Base-by-base conservation (phyloP, 164 flowering plant species). In the Paratinospora sagittata region DNA sequence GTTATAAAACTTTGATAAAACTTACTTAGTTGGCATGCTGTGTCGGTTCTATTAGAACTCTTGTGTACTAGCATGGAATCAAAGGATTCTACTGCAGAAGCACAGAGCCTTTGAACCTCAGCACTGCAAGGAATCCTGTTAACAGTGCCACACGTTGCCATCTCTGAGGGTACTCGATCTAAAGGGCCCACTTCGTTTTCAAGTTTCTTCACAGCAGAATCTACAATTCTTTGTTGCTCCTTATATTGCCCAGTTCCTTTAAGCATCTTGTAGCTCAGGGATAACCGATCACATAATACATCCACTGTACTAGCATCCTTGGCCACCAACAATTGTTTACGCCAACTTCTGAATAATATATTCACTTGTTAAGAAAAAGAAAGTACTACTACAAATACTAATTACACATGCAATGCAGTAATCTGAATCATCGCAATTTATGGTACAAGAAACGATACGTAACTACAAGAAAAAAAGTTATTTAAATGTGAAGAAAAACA, bases 261-360 rank as follows among this genome's bases (percentile, higher is more conserved):
- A 24, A 91, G 88, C 71, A 91, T 81, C 80, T 75, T 83, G 60
- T 82, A 78, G 77, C 81, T 70, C 65, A 89, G 69, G 41, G 85
- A 82, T n/a, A 91, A 39, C 27, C 97, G 78, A 55, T 68, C 74
- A 77, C 91, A 88, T 55, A 88, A 73, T 39, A 77, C 79, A 78
- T 90, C 89, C 17, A 90, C 87, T 63, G 90, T 76, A 71, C 90
- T 84, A 24, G 97, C 85, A 41, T 88, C 92, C 76, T 82, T 89
- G 14, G 97, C 92, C 73, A 77, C 49, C 34, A 85, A 23, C 64
- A 91, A 65, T 62, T 91, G 97, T 77, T 86, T 90, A 43, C 86
- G 77, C 95, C 87, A 91, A 61, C 81, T 76, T 72, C 96, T 90
- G 84, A 65, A 82, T 47, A n/a, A n/a, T 8, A 12, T n/a, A 65